Conservation (phyloP, 148 eudicot species). For the Cornus controversa region DNA sequence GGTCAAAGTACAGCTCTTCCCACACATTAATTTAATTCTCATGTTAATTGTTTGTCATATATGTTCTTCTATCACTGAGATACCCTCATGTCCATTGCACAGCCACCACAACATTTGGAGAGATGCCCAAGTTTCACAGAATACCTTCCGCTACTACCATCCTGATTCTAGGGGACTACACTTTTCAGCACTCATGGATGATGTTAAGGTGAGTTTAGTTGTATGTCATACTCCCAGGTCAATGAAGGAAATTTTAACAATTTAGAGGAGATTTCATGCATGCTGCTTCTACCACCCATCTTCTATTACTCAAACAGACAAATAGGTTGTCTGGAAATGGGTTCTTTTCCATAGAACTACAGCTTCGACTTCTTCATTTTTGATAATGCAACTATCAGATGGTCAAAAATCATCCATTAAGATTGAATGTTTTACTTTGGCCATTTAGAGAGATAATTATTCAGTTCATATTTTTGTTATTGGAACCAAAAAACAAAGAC, state of each 20-base stretch:
- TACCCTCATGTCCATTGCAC: background rate
- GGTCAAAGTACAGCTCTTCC: slow-evolving; percentile 6
- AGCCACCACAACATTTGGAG: slow-evolving; percentile 16
- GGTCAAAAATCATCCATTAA: no score
- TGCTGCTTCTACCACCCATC: no score
- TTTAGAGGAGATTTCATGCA: no score
- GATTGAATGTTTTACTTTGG: background rate
- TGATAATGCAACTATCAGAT: background rate
- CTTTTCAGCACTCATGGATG: slow-evolving; percentile 10
- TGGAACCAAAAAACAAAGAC: no score
- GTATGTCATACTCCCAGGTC: no score
- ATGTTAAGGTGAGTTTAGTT: slow-evolving; percentile 7
- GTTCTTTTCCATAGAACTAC: no score
- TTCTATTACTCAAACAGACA: no score
- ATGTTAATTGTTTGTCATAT: background rate
- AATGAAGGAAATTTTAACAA: no score
- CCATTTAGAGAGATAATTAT: background rate
- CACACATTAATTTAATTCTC: background rate
- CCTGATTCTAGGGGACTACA: slow-evolving; percentile 11
- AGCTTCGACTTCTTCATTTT: background rate
- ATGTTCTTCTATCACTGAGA: background rate
- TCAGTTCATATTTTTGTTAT: background rate
- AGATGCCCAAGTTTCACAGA: slow-evolving; percentile 9
- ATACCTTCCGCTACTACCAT: slow-evolving; percentile 10
- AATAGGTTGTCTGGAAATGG: no score